Evolutionary conservation across 306 rosid species (phyloP).

Genomic region (Prunus salicina): DNA sequence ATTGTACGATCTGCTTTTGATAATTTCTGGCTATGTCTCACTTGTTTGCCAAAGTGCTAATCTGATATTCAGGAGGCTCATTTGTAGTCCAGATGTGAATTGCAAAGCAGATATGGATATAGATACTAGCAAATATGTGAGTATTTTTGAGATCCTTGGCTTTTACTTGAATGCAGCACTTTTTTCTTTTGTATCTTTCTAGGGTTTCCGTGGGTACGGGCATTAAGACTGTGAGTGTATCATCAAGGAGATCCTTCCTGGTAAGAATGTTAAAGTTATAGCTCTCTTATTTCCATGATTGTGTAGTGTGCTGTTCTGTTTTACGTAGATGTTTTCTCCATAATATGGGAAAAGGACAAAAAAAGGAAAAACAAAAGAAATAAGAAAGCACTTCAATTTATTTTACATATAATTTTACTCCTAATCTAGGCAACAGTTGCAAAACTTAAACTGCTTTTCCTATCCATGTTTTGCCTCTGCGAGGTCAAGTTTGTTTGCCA

Average conservation of each 20-base stretch:
- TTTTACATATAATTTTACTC: not conserved
- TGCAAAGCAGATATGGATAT: not conserved
- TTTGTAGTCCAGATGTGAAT: too few species aligned
- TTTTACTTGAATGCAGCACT: constrained; percentile 8
- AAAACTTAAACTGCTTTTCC: not conserved
- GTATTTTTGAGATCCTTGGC: not conserved
- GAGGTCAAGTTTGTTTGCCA: not conserved
- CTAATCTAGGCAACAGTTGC: not conserved
- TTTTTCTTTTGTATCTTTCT: constrained; percentile 19
- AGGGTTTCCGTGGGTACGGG: constrained; percentile 55
- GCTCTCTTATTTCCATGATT: not conserved
- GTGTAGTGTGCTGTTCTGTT: not conserved
- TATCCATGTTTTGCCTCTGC: not conserved
- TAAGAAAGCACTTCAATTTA: not conserved
- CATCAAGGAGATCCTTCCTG: constrained; percentile 55
- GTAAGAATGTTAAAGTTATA: constrained; percentile 36
- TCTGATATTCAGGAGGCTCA: too few species aligned
- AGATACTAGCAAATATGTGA: not conserved
- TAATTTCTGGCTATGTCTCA: too few species aligned
- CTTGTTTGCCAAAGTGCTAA: too few species aligned
- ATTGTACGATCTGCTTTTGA: too few species aligned
- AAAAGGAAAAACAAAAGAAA: too few species aligned
- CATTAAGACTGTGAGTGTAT: constrained; percentile 28
- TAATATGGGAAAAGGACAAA: not conserved
- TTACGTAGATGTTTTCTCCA: not conserved